These are phyloP conservation scores for Aspergillus aculeatus DNA, from an alignment of 2,329 filamentous ascomycete species.

Conservation along the genomic window DNA sequence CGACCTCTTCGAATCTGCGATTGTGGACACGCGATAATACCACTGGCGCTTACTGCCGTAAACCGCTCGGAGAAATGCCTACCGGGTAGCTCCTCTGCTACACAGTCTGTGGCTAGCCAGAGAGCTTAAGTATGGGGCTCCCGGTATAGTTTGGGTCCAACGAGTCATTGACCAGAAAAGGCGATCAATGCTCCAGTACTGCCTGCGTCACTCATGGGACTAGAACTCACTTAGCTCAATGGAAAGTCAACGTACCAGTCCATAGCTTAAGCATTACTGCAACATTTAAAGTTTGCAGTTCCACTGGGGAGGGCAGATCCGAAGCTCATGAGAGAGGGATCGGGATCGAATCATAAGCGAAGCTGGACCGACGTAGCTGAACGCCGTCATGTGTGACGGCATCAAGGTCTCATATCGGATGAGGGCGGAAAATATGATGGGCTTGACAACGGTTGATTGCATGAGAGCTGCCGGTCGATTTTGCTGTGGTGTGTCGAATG, in stretches of 20 bases:
- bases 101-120: neutral
- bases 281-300: constrained; percentile 4
- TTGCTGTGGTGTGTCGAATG: neutral
- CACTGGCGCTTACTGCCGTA: neutral
- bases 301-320: neutral
- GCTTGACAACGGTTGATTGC: constrained; percentile 1
- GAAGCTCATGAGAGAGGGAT: neutral
- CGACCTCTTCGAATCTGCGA: neutral
- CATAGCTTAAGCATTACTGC: neutral
- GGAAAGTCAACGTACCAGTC: neutral
- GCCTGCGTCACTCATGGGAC: neutral
- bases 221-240: neutral
- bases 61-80: neutral
- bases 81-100: neutral
- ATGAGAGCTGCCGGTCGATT: neutral
- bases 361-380: neutral
- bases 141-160: neutral
- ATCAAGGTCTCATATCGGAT: constrained; percentile 22
- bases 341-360: neutral
- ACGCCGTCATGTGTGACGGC: constrained; percentile 16
- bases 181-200: neutral
- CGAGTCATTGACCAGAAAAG: neutral
- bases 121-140: neutral
- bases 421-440: constrained; percentile 12
- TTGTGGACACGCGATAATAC: neutral